Conservation (phyloP, 2,329 filamentous ascomycete species). For the Hysterium pulicare region DNA sequence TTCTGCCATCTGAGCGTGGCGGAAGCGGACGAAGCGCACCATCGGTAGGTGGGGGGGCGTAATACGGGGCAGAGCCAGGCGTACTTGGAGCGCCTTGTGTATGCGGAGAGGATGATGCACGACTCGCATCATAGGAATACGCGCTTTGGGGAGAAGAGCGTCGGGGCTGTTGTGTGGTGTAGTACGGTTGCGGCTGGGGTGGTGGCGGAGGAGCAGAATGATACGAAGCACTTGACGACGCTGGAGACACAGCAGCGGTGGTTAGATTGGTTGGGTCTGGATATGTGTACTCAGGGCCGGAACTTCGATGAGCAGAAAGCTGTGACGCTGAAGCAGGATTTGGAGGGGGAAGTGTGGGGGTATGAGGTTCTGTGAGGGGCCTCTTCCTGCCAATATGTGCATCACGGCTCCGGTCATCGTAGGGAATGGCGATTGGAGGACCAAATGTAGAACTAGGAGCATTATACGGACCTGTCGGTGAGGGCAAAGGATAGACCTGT, state of each 20-base stretch:
- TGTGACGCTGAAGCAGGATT: constrained; percentile 44
- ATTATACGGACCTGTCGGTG: constrained; percentile 43
- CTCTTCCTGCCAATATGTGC: constrained; percentile 44
- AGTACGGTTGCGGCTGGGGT: constrained; percentile 37
- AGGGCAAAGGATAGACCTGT: constrained; percentile 44
- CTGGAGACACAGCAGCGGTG: constrained; percentile 43
- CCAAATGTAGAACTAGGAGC: constrained; percentile 29
- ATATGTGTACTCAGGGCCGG: constrained; percentile 39
- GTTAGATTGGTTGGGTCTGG: constrained; percentile 44
- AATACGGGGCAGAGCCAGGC: constrained; percentile 31
- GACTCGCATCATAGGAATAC: constrained; percentile 41
- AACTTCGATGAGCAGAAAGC: constrained; percentile 31
- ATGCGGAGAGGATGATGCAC: constrained; percentile 43
- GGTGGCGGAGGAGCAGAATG: constrained; percentile 34
- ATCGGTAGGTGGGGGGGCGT: constrained; percentile 23
- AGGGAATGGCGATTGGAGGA: constrained; percentile 19
- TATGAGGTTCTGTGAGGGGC: constrained; percentile 48
- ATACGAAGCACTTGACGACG: constrained; percentile 40
- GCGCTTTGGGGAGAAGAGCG: constrained; percentile 41
- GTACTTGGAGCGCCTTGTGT: constrained; percentile 36
- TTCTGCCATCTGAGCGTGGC: constrained; percentile 37
- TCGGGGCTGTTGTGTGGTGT: constrained; percentile 36
- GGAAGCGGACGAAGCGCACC: constrained; percentile 33
- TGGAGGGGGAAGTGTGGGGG: constrained; percentile 48
- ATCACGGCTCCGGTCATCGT: constrained; percentile 39